These are phyloP conservation scores for Boletellus ananas DNA, from an alignment of 768 basidiomycete genomes.

Conservation along the genomic window DNA sequence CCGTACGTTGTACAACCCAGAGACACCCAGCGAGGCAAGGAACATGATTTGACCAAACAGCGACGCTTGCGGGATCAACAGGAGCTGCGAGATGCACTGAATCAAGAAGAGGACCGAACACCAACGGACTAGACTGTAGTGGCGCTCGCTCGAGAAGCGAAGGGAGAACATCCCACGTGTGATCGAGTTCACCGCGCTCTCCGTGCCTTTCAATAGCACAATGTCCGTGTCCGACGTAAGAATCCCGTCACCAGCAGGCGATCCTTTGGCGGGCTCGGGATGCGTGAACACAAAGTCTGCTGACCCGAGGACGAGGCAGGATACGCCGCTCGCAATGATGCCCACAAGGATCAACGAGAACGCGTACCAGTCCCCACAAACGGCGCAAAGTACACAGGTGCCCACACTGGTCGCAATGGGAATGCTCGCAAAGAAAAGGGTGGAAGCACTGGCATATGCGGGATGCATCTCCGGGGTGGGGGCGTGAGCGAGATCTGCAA, in stretches of 20 bases:
- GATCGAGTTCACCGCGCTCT: slow-evolving; percentile 27
- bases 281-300: slow-evolving; percentile 21
- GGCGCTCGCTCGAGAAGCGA: slow-evolving; percentile 12
- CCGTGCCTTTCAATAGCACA: slow-evolving; percentile 26
- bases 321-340: slow-evolving; percentile 28
- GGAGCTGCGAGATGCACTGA: slow-evolving; percentile 27
- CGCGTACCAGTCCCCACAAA: slow-evolving; percentile 24
- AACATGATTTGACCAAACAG: slow-evolving; percentile 33
- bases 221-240: slow-evolving; percentile 18
- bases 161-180: slow-evolving; percentile 28
- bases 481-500: slow-evolving; percentile 7
- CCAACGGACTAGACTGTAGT: slow-evolving; percentile 13
- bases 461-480: slow-evolving; percentile 12
- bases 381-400: slow-evolving; percentile 16
- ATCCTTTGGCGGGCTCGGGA: slow-evolving; percentile 21
- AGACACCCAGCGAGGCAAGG: slow-evolving; percentile 23
- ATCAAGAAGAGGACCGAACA: slow-evolving; percentile 20
- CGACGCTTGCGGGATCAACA: slow-evolving; percentile 27
- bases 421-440: slow-evolving; percentile 10
- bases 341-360: slow-evolving; percentile 28
- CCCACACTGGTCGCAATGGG: slow-evolving; percentile 23
- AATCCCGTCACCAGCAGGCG: slow-evolving; percentile 30
- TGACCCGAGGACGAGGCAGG: slow-evolving; percentile 23
- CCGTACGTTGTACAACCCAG: slow-evolving; percentile 22
- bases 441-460: not conserved